A percentile compares a stretch with the other conserved stretches of the same genome.
Conservation (phyloP, 1,284 basidiomycete genomes). For the Coniferiporia weirii region DNA sequence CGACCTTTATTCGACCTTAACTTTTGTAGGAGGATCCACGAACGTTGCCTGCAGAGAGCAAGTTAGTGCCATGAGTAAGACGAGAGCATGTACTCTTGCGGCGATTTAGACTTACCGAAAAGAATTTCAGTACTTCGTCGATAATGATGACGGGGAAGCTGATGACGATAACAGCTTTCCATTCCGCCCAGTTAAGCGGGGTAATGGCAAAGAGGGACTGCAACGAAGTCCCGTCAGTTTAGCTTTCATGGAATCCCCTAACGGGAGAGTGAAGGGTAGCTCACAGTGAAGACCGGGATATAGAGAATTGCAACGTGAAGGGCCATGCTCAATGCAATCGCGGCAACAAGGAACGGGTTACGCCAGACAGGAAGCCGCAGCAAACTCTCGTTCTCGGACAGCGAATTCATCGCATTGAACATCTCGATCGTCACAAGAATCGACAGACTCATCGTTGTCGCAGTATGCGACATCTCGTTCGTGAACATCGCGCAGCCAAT, state of each 20-base stretch:
- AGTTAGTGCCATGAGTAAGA: background rate
- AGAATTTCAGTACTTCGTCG: constrained; percentile 88
- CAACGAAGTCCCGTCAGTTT: constrained; percentile 2
- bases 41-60: constrained; percentile 30
- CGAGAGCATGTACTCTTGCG: background rate
- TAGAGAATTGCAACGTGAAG: constrained; percentile 94
- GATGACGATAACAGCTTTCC: constrained; percentile 90
- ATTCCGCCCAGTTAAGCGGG: constrained; percentile 87
- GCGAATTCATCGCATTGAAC: constrained; percentile 99
- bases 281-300: constrained; percentile 87
- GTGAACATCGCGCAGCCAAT: constrained; percentile 95
- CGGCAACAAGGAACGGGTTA: constrained; percentile 87
- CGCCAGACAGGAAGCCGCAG: constrained; percentile 87
- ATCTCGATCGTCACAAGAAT: constrained; percentile 95
- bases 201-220: constrained; percentile 89
- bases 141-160: constrained; percentile 87
- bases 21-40: constrained; percentile 31
- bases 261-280: constrained; percentile 26
- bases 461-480: constrained; percentile 77
- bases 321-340: constrained; percentile 85
- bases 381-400: constrained; percentile 96
- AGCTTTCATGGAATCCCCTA: constrained; percentile 14
- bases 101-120: constrained; percentile 60
- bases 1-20: constrained; percentile 23
- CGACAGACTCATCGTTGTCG: constrained; percentile 93